Conservation (phyloP, 495 filamentous ascomycete species). For the Collariella sp. region DNA sequence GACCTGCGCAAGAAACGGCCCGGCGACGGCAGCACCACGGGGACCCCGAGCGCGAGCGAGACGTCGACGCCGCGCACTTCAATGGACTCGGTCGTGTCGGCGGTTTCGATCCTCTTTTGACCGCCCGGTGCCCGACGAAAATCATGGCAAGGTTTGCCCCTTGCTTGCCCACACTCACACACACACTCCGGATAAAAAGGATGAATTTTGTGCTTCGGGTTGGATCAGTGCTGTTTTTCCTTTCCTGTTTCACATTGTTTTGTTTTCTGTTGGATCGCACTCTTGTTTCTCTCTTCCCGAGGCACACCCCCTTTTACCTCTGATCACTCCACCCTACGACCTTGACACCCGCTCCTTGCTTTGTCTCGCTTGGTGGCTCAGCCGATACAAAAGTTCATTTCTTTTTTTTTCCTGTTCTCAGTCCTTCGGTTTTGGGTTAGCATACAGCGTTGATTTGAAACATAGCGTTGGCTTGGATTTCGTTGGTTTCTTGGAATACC, state of each 20-base stretch:
- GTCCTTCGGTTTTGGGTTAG: background rate
- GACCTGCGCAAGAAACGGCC: background rate
- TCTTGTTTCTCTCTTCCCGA: background rate
- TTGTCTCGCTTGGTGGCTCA: background rate
- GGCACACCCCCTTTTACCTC: background rate
- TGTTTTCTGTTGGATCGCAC: background rate
- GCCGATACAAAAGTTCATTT: background rate
- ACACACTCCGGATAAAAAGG: background rate
- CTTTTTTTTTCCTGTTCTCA: background rate
- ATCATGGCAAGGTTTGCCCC: no score
- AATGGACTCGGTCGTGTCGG: conserved; percentile 2
- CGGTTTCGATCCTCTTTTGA: background rate
- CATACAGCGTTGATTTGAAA: background rate
- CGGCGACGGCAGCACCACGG: background rate
- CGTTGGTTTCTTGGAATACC: background rate
- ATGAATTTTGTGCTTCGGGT: background rate
- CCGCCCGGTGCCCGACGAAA: background rate
- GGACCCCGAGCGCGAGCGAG: background rate
- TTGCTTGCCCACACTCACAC: background rate
- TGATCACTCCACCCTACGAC: background rate
- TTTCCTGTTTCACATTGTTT: background rate
- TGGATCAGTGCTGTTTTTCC: background rate
- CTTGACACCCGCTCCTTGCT: background rate
- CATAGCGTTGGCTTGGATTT: background rate
- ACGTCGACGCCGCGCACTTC: conserved; percentile 1